These are phyloP conservation scores for Colletotrichum sp. DNA, from an alignment of 2,329 filamentous ascomycete genomes.

Conservation along the genomic window DNA sequence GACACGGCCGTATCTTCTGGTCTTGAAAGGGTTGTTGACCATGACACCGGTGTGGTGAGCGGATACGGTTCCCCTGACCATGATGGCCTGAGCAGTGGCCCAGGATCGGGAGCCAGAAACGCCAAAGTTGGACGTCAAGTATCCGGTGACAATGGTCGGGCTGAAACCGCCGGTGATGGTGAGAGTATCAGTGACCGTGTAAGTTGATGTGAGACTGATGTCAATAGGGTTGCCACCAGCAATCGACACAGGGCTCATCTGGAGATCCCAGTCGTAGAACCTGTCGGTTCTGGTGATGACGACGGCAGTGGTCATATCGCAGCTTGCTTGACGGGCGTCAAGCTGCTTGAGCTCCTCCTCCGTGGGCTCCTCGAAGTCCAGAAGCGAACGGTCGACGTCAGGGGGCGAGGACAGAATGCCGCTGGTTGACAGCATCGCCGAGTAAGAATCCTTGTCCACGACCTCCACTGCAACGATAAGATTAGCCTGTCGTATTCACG, in stretches of 20 bases:
- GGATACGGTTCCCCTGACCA: background rate
- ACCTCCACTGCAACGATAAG: constrained; percentile 1
- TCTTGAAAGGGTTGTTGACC: constrained; percentile 9
- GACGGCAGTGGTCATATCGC: background rate
- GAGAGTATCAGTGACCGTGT: constrained; percentile 1
- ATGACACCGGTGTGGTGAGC: background rate
- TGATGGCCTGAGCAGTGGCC: background rate
- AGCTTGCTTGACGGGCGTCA: background rate
- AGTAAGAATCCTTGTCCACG: background rate
- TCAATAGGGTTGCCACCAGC: background rate
- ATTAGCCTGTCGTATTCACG: background rate
- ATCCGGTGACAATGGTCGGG: background rate
- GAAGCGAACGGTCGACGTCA: background rate
- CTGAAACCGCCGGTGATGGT: background rate
- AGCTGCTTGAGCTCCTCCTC: background rate
- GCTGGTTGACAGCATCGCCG: background rate
- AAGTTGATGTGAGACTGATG: background rate
- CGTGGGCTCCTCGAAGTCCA: background rate
- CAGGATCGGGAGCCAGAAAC: background rate
- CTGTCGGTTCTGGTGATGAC: background rate
- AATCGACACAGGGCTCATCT: constrained; percentile 1
- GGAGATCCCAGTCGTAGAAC: constrained; percentile 7
- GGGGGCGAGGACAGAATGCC: background rate
- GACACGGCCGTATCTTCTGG: constrained; percentile 1
- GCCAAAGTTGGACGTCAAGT: background rate